Base-by-base conservation (phyloP, 2,329 filamentous ascomycete species). In the Huntiella decipiens region DNA sequence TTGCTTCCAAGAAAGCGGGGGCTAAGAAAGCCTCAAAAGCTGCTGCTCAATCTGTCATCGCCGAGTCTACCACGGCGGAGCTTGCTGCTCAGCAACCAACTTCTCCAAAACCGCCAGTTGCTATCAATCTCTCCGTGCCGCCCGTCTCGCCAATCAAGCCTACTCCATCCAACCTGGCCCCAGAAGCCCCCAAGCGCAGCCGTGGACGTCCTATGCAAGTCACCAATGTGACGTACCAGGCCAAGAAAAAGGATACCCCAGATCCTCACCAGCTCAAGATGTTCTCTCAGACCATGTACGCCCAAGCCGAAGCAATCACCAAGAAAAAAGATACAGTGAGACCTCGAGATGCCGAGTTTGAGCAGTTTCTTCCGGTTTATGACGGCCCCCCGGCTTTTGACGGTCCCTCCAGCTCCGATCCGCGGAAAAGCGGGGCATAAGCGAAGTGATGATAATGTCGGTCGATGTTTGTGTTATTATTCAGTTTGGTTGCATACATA, bases 191-290 rank as follows among this genome's bases (percentile, higher is more conserved):
- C 36, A 48, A 48, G 36, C 22, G 36, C 5, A 22, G 44, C 7
- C 31, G 33, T 28, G 50, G 51, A 12, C 22, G 50, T 16, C 51
- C 51, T 5, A 45, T 51, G 34, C 49, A 55, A 5, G 46, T 59
- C 32, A 56, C 57, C 46, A 53, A 51, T 31, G 55, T 62, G n/a
- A 61, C 61, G n/a, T 65, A 64, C 48, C 52, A 54, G 17, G 56
- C 60, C 3, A 52, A 60, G 8, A 55, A 60, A 4, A 50, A 59
- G 31, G 53, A 60, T 15, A 51, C 60, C 28, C 58, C 40, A 15
- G n/a, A 43, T 15, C 22, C 22, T 3, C 22, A 28, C 22, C 22
- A 28, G 5, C 22, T 28, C 3, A 28, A 28, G 22, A 28, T 28
- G 22, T 28, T 28, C 22, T 28, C 22, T 10, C 6, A 10, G 8